phyloP scores from a whole-genome alignment of 2,329 filamentous ascomycete genomes.

The Zasmidium citrigriseum region DNA sequence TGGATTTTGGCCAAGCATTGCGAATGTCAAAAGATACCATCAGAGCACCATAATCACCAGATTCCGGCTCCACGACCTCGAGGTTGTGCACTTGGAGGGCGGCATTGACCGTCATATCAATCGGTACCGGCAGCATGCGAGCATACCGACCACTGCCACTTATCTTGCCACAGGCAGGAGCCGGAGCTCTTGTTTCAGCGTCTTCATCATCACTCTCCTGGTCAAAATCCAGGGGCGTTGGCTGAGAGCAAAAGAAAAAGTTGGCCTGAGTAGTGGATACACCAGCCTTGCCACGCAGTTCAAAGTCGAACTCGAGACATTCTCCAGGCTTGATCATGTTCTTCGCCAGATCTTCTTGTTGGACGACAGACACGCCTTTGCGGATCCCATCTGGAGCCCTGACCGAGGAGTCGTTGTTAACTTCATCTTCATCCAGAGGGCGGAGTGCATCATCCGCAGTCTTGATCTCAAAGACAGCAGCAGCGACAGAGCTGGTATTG shows the following conservation, averaged over 20 bases:
- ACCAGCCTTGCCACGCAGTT: slow-evolving; percentile 83
- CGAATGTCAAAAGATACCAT: slow-evolving; percentile 80
- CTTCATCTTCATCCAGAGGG: slow-evolving; percentile 1
- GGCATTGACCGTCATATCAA: slow-evolving; percentile 89
- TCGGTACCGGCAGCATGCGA: slow-evolving; percentile 63
- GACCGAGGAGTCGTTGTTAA: no score
- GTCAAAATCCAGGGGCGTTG: slow-evolving; percentile 50
- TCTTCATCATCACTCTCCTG: slow-evolving; percentile 4
- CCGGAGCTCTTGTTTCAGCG: background rate
- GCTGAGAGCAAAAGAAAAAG: slow-evolving; percentile 63
- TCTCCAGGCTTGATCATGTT: slow-evolving; percentile 50
- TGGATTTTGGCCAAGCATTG: slow-evolving; percentile 84
- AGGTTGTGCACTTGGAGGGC: slow-evolving; percentile 80
- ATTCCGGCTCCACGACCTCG: slow-evolving; percentile 67
- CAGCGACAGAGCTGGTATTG: slow-evolving; percentile 74
- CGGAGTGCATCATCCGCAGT: slow-evolving; percentile 16
- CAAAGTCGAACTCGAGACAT: slow-evolving; percentile 73
- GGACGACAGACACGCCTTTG: background rate
- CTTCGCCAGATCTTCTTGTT: slow-evolving; percentile 4
- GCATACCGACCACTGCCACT: no score
- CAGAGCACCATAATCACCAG: slow-evolving; percentile 63
- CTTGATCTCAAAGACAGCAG: slow-evolving; percentile 61
- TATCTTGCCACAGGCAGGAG: background rate
- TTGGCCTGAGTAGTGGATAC: slow-evolving; percentile 77
- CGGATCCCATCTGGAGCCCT: no score